Base-by-base conservation (phyloP, 345 rosid species). In the Gossypium herbaceum region DNA sequence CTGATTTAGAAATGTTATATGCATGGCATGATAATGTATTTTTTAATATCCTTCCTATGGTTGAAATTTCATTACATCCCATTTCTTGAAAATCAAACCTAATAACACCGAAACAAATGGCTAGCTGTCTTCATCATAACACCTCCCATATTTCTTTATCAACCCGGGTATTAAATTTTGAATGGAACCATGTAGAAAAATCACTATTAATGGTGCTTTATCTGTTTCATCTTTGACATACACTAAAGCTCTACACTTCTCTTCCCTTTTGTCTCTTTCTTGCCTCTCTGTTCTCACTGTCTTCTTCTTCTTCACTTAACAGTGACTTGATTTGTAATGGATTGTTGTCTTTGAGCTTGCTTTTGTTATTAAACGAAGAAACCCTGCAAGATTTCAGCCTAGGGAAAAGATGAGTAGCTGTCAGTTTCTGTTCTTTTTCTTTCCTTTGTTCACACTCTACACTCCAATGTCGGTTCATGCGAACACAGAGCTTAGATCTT, bases 401-500 rank as follows among this genome's bases (percentile, higher is more conserved):
- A 34, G 7, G 78, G 44, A 50, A 52, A 47, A 57, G 24, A 91
- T 91, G 97, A 82, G 65, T 70, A 11, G 79, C 66, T 73, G 79
- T 55, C 24, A 12, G 70, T 75, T 77, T 79, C 74, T 84, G 27
- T 60, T 78, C 68, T 69, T 63, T 74, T 11, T 84, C 17, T 34
- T 76, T 70, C 45, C 85, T 51, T 61, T 79, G 22, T 56, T 81
- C 73, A 57, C 84, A 43, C 47, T 83, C 13, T 69, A 72, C 62
- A 48, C 20, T 69, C 65, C 78, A 54, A 66, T 0, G 12, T 77
- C 19, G 51, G 87, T 85, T 71, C 58, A 22, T 62, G 98, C 87
- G 69, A 90, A 89, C 78, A 76, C 87, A 0, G 98, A 94, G 84
- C 75, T 94, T 2, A 81, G 80, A 75, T 94, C 92, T 76, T 76